Base-by-base conservation (phyloP, 805 yeast genomes). In the Suhomyces xylopsoci region DNA sequence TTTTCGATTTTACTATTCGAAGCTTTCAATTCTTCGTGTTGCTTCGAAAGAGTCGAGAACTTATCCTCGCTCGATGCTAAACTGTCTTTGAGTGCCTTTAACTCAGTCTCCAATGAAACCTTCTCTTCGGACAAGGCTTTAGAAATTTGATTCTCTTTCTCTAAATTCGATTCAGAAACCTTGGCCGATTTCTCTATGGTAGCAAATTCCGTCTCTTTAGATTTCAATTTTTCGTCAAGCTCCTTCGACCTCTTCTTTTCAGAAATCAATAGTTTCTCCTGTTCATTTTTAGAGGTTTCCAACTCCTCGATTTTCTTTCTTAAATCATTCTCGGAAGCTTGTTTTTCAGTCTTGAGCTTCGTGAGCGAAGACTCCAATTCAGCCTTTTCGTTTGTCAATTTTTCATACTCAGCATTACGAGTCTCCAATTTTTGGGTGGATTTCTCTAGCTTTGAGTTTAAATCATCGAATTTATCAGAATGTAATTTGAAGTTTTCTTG, bases 181-280 rank as follows among this genome's bases (percentile, higher is more conserved):
- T 15, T 10, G 26, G 8, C 20, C 15, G n/a, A 7, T n/a, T n/a
- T 15, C 10, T 44, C 38, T 25, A 44, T 7, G 3, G 9, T 8
- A n/a, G 8, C 24, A 14, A 25, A 4, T 7, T 24, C 47, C 5
- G 26, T 6, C 6, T 15, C 15, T 26, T 44, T 44, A 3, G 20
- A 15, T 9, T 55, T 47, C 5, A 75, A 58, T 25, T 71, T 71
- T 4, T 50, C 52, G 43, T 73, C 69, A 14, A 69, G 55, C 1
- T 61, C 56, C 1, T 59, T 46, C 1, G 70, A 47, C 25, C 57
- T 58, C 9, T 52, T 55, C 6, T 58, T 34, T 30, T 61, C 54
- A 15, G 51, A 53, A 28, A 53, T 56, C 40, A 58, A 62, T 26
- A 60, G 65, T 2, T 55, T 60, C 2, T 62, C 59, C 17, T 42